These are phyloP conservation scores for Physcomitrellopsis africana DNA, from an alignment of 225 moss, liverwort and hornwort genomes.

Conservation along the genomic window DNA sequence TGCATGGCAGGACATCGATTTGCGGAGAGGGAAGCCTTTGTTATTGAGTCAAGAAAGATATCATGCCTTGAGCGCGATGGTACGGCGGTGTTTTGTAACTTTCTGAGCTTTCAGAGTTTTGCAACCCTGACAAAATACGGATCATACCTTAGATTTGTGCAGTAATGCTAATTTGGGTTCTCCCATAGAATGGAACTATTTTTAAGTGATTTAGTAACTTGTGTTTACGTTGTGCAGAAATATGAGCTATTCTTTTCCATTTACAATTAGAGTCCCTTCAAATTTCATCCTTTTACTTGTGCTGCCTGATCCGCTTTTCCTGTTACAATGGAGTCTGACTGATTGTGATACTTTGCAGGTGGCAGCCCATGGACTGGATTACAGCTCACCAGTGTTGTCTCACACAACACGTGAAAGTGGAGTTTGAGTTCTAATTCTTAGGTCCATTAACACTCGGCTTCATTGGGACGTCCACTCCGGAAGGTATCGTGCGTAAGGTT, in stretches of 20 bases:
- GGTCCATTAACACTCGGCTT: conserved; percentile 23
- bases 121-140: no score
- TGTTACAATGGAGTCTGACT: conserved; percentile 19
- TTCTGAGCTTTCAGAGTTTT: no score
- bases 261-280: conserved; percentile 12
- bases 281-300: conserved; percentile 24
- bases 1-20: conserved; percentile 67
- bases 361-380: conserved; percentile 97
- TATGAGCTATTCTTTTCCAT: neutral
- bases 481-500: conserved; percentile 32
- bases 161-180: no score
- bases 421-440: conserved; percentile 40
- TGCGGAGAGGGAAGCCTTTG: conserved; percentile 82
- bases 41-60: conserved; percentile 89
- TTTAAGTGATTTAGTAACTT: conserved; percentile 13
- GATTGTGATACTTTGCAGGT: conserved; percentile 55
- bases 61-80: conserved; percentile 89
- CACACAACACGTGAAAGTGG: conserved; percentile 71
- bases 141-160: no score
- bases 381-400: conserved; percentile 86
- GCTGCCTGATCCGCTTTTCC: neutral
- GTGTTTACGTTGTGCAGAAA: neutral
- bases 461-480: conserved; percentile 21
- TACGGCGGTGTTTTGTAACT: conserved; percentile 29
- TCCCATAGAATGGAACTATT: neutral